phyloP scores from a whole-genome alignment of 352 stramenopile genomes.

The Pythium pectinolyticum region DNA sequence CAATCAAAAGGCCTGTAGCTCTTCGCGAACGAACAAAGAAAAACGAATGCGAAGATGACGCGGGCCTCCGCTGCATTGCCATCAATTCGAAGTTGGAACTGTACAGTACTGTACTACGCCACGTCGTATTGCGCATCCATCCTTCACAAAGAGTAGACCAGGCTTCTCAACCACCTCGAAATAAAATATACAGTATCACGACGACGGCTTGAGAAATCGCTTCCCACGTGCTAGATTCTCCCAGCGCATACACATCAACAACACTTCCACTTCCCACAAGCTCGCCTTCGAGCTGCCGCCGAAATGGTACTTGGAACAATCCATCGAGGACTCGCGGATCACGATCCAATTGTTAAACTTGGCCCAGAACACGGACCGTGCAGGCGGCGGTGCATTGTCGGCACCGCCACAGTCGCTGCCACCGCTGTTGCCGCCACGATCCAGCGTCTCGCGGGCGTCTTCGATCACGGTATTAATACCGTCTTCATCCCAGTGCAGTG shows the following conservation, averaged over 20 bases:
- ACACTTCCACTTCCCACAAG: slow-evolving; percentile 37
- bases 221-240: slow-evolving; percentile 15
- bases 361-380: slow-evolving; percentile 1
- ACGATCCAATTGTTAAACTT: slow-evolving; percentile 10
- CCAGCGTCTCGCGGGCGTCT: background rate
- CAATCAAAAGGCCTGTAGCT: background rate
- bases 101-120: no score
- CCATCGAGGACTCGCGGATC: background rate
- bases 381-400: background rate
- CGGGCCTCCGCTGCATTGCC: background rate
- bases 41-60: no score
- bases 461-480: background rate
- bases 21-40: no score
- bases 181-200: background rate
- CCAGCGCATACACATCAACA: slow-evolving; percentile 39
- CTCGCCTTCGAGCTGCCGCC: background rate
- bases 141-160: no score
- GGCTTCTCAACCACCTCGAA: background rate
- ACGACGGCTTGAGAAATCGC: background rate
- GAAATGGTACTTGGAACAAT: slow-evolving; percentile 2
- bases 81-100: no score
- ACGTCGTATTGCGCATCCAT: no score
- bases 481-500: slow-evolving; percentile 4
- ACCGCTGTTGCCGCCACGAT: background rate
- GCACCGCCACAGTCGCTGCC: no score